phyloP scores from a whole-genome alignment of 768 basidiomycete species.

The Leccinum obscurum region DNA sequence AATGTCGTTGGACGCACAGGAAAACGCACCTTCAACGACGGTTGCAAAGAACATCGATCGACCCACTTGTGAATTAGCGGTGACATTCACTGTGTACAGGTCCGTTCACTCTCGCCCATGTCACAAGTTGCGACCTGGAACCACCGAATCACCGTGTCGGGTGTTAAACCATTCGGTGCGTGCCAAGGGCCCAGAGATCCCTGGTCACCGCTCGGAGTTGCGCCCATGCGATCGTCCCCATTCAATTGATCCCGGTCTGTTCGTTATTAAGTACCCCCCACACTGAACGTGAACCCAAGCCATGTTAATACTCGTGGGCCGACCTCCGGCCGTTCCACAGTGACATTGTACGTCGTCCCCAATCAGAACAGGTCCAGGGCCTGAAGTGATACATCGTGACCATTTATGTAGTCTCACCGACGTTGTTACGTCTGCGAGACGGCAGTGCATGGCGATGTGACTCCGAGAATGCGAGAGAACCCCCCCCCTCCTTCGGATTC shows the following conservation, averaged over 20 bases:
- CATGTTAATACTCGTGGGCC: constrained; percentile 59
- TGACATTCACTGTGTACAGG: constrained; percentile 36
- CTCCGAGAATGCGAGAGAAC: constrained; percentile 60
- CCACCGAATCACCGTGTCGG: constrained; percentile 46
- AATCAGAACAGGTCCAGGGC: constrained; percentile 40
- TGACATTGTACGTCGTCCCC: constrained; percentile 71
- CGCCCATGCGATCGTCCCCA: constrained; percentile 5
- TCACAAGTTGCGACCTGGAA: constrained; percentile 26
- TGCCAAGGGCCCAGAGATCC: constrained; percentile 55
- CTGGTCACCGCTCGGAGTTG: constrained; percentile 30
- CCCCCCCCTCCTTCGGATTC: constrained; percentile 43
- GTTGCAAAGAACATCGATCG: constrained; percentile 39
- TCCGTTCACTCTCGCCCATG: constrained; percentile 17
- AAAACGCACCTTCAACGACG: constrained; percentile 37
- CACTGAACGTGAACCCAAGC: constrained; percentile 55
- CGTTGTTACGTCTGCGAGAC: constrained; percentile 46
- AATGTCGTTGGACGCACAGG: background rate
- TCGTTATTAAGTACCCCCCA: constrained; percentile 37
- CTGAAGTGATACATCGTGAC: constrained; percentile 27
- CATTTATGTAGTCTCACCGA: constrained; percentile 32
- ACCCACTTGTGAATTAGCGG: constrained; percentile 35
- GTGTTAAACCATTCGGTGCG: constrained; percentile 55
- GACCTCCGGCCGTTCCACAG: constrained; percentile 50
- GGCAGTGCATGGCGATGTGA: constrained; percentile 54
- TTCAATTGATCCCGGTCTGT: constrained; percentile 1